Base-by-base conservation (phyloP, 495 filamentous ascomycete genomes). In the Tuber microsphaerosporum region DNA sequence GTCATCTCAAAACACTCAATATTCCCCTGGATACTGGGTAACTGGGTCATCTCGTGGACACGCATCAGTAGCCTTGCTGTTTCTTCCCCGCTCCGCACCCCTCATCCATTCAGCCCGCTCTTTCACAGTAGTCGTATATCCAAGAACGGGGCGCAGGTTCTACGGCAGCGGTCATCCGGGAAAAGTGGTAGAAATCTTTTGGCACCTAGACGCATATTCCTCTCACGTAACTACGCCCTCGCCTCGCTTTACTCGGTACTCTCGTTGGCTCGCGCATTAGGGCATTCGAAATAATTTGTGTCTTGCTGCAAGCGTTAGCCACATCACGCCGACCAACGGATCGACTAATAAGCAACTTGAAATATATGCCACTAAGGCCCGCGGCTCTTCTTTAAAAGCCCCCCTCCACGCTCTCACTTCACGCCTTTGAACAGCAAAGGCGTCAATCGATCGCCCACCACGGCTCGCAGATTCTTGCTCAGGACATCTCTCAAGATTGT, bases 381-480 rank as follows among this genome's bases (percentile, higher is more conserved):
- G 76, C 73, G 65, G 70, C 77, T 79, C 76, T 75, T 74, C 73
- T 79, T 79, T 79, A 79, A 75, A 71, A 75, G 70, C 70, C 73
- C 73, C 61, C 76, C 46, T 73, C 73, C 73, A 75, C 70, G 44
- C 68, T 73, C 70, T 51, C n/a, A 44, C 20, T 70, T 73, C 41
- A 71, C 70, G 77, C 77, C 77, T 79, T 79, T 79, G 77, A 79
- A 75, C 56, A 79, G 44, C 77, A 79, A 79, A 79, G 76, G 77
- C 77, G 34, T 73, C 70, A 65, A 65, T 65, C 56, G 14, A 79
- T 46, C 45, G n/a, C 65, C 61, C 81, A 79, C 74, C 76, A 83
- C 81, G 81, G 75, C 81, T 77, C 81, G 78, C 70, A 79, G 81
- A 71, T 83, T 79, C 68, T 75, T 83, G 41, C 78, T 80, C 75